These are phyloP conservation scores for Eucalyptus erythrocorys DNA, from an alignment of 345 rosid genomes.

Conservation along the genomic window DNA sequence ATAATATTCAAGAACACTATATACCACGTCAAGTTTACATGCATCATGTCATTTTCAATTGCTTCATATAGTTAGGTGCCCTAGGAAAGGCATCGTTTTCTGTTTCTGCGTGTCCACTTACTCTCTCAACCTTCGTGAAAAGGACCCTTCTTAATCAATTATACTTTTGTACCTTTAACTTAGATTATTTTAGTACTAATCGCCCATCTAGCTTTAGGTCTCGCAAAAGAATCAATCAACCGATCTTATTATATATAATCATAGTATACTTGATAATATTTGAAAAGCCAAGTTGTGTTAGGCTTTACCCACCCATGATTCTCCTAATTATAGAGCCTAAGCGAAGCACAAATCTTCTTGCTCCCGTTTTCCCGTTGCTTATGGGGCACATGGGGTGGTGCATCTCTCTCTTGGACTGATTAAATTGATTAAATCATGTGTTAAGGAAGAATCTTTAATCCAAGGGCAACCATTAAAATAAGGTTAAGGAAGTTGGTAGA, in stretches of 20 bases:
- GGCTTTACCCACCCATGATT: neutral
- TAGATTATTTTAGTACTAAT: neutral
- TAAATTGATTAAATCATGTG: neutral
- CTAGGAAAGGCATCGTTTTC: neutral
- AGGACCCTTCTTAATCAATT: neutral
- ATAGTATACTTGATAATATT: neutral
- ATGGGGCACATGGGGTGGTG: neutral
- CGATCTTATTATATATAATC: neutral
- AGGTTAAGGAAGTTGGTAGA: neutral
- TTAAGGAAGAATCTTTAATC: neutral
- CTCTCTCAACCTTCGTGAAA: neutral
- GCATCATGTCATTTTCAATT: neutral
- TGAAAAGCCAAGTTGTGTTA: neutral
- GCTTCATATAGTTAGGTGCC: neutral
- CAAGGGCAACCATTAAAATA: neutral
- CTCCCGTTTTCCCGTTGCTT: neutral
- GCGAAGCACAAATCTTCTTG: neutral
- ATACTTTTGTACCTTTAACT: neutral
- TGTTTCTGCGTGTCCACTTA: neutral
- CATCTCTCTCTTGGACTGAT: constrained; percentile 6
- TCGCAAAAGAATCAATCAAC: neutral
- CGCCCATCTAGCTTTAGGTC: neutral
- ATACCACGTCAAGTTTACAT: neutral
- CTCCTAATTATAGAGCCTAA: neutral
- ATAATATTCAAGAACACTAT: neutral